Evolutionary conservation across 2,329 filamentous ascomycete genomes (phyloP), one percentile per base, ranked within the genome.

Genomic region (Scedosporium boydii): DNA sequence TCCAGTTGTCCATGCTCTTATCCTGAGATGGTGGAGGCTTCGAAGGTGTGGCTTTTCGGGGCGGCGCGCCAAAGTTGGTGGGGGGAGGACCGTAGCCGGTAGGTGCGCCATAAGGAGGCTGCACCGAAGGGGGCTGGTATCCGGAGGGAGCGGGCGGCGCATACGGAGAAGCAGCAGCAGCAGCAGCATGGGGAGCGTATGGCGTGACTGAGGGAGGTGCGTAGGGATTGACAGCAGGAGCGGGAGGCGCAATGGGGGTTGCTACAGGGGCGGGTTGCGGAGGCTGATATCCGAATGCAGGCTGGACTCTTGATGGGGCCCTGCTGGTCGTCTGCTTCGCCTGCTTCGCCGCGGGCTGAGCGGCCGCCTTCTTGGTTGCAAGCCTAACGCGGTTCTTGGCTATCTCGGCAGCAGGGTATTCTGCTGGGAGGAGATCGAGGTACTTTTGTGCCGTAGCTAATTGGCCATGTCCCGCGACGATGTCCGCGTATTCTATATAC

Each of bases 401-500:
- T 67, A 95, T 84, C 67, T 97, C 91, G 42, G 93, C 95, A 63
- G 90, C 90, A 46, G 91, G 88, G 72, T 96, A 97, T 66, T 87
- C 86, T 48, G 82, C 78, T 16, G 95, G 95, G 56, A 99, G 82
- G 61, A 99, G 85, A 70, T 93, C 86, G 48, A 99, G 84, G 71
- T 99, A 99, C 73, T 90, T 93, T 75, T 96, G 89, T 4, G 95
- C 96, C 68, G 92, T 85, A 38, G 86, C 82, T 61, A 99, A 79
- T 69, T 96, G 90, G 12, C 96, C 95, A 70, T 97, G 91, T 6
- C 91, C 87, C 57, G 95, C 92, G 63, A 96, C 86, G 67, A 99
- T 93, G 72, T 99, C 93, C 14, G 95, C 93, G 73, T 98, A 99
- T 76, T 99, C 95, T 29, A 90, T 88, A 72, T 99, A 99, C 76